Conservation (phyloP, 2,329 filamentous ascomycete genomes). For the Knoxdaviesia capensis region DNA sequence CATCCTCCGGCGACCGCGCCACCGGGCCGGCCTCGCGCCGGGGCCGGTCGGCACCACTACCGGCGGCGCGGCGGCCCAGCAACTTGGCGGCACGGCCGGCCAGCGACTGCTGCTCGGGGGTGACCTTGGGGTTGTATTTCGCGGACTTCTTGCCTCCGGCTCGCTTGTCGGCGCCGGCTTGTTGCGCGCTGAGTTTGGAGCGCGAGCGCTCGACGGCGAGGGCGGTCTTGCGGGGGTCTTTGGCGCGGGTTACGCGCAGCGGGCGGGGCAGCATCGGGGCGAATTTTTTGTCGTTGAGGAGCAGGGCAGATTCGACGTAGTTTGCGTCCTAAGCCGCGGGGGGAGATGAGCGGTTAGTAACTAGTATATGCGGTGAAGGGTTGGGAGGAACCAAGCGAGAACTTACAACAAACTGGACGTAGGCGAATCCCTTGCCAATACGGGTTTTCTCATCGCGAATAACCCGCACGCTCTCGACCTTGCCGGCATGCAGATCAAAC, state of each 20-base stretch:
- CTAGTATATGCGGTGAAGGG: conserved; percentile 1
- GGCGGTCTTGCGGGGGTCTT: conserved; percentile 43
- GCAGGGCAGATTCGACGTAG: conserved; percentile 72
- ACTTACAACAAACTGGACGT: conserved; percentile 74
- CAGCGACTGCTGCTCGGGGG: conserved; percentile 47
- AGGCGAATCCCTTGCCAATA: conserved; percentile 92
- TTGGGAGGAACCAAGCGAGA: background rate
- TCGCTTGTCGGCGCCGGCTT: conserved; percentile 15
- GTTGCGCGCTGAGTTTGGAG: conserved; percentile 6
- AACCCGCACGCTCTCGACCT: conserved; percentile 83
- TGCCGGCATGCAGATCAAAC: conserved; percentile 52
- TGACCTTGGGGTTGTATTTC: conserved; percentile 49
- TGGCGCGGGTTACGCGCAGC: conserved; percentile 72
- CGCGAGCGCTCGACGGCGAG: conserved; percentile 25
- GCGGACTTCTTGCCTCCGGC: conserved; percentile 17
- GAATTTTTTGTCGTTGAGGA: conserved; percentile 79
- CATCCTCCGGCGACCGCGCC: conserved; percentile 41
- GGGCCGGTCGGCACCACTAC: too few species aligned
- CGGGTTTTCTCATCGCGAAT: conserved; percentile 76
- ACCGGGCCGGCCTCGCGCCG: conserved; percentile 2
- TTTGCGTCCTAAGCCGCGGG: conserved; percentile 43
- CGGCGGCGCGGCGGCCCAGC: conserved; percentile 31
- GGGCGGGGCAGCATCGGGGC: conserved; percentile 82
- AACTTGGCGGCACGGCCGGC: conserved; percentile 57
- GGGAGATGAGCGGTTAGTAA: background rate